These are phyloP conservation scores for Colletotrichum kahawae DNA, from an alignment of 2,329 filamentous ascomycete species.

Conservation along the genomic window DNA sequence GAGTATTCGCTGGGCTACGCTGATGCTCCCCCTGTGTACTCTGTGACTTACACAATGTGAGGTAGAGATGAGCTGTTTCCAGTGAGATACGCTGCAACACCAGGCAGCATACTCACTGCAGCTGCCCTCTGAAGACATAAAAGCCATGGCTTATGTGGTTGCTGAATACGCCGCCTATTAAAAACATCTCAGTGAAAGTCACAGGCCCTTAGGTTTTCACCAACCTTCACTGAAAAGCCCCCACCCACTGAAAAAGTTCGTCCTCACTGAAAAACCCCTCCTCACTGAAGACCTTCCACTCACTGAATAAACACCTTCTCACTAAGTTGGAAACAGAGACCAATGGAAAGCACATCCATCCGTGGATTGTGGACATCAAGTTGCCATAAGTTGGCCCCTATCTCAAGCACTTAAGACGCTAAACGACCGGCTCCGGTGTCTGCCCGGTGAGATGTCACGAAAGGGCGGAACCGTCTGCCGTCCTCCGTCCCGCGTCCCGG, in stretches of 20 bases:
- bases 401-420: neutral
- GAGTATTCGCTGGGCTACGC: too few relatives aligned
- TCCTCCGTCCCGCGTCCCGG: neutral
- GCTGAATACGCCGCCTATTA: neutral
- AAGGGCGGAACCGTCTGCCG: neutral
- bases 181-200: neutral
- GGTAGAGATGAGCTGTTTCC: too few relatives aligned
- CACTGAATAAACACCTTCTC: neutral
- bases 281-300: neutral
- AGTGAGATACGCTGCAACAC: too few relatives aligned
- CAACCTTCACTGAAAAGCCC: neutral
- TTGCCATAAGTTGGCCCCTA: neutral
- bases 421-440: neutral
- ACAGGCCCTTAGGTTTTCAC: neutral
- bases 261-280: too few relatives aligned
- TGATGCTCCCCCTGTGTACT: too few relatives aligned
- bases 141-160: fast-evolving
- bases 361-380: neutral
- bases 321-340: too few relatives aligned
- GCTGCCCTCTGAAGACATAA: neutral
- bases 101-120: neutral
- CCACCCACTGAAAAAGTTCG: too few relatives aligned
- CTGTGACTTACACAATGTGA: too few relatives aligned
- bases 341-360: neutral
- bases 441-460: neutral